Evolutionary conservation across 2,329 filamentous ascomycete genomes (phyloP).

Genomic region (Verticillium nonalfalfae): DNA sequence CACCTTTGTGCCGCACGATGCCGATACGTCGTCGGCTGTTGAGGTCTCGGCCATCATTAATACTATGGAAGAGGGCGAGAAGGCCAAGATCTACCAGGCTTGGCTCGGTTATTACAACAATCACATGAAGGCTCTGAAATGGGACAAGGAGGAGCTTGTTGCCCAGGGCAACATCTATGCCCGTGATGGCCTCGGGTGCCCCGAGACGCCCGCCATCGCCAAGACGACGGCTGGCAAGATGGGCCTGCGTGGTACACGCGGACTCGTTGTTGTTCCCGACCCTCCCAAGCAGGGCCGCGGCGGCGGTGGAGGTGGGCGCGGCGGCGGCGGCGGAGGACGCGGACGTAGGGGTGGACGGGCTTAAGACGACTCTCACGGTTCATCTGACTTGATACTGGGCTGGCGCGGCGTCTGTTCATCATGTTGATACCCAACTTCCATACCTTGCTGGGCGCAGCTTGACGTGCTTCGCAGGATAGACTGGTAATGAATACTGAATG

Average conservation of each 20-base stretch:
- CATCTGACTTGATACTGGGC: background rate
- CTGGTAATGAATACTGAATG: background rate
- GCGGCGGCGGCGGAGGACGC: slow-evolving; percentile 2
- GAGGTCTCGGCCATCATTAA: slow-evolving; percentile 32
- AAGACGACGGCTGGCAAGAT: slow-evolving; percentile 48
- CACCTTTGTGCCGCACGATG: slow-evolving; percentile 37
- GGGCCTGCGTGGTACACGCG: slow-evolving; percentile 46
- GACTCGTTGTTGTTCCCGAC: slow-evolving; percentile 39
- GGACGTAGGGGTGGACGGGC: background rate
- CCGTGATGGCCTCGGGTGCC: slow-evolving; percentile 35
- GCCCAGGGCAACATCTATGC: slow-evolving; percentile 44
- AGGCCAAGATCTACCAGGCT: slow-evolving; percentile 46
- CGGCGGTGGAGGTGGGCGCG: slow-evolving; percentile 16
- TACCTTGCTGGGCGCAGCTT: background rate
- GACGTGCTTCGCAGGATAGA: background rate
- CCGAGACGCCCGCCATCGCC: slow-evolving; percentile 38
- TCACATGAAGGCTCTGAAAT: slow-evolving; percentile 35
- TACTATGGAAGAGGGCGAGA: slow-evolving; percentile 35
- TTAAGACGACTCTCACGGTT: background rate
- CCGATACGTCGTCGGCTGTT: slow-evolving; percentile 34
- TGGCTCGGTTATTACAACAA: slow-evolving; percentile 53
- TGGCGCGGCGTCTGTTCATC: background rate
- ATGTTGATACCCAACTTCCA: background rate
- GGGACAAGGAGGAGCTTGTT: slow-evolving; percentile 39
- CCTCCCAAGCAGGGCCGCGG: slow-evolving; percentile 21